These are phyloP conservation scores for Pterocarpus macrocarpus DNA, from an alignment of 306 rosid species.

Conservation along the genomic window DNA sequence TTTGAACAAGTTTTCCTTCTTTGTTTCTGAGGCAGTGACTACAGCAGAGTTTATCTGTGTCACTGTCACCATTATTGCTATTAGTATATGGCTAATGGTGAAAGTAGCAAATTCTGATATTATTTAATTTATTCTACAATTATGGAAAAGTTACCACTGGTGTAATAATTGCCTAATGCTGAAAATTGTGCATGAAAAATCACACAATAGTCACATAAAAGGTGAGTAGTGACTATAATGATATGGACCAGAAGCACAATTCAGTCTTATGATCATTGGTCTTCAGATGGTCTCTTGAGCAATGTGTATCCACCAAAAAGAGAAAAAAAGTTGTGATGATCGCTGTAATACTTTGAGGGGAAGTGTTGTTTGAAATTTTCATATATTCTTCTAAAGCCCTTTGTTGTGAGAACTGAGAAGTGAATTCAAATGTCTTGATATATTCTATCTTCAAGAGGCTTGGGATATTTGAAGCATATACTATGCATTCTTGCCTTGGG, in stretches of 20 bases:
- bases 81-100: not conserved
- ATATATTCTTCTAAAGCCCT: not conserved
- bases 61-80: not conserved
- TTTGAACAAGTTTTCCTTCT: conserved; percentile 7
- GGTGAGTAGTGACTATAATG: conserved; percentile 8
- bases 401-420: not conserved
- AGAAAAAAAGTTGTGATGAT: not conserved
- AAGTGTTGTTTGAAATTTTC: conserved; percentile 9
- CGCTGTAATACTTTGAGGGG: conserved; percentile 12
- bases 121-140: not conserved
- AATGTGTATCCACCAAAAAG: conserved; percentile 8
- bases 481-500: conserved; percentile 35
- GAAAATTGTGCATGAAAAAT: not conserved
- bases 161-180: not conserved
- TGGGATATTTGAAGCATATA: conserved; percentile 33
- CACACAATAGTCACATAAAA: conserved; percentile 1
- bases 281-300: conserved; percentile 35
- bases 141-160: not conserved
- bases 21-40: not conserved
- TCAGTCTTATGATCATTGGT: not conserved
- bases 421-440: conserved; percentile 29
- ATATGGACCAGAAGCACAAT: not conserved
- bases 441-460: conserved; percentile 15
- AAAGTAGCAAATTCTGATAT: not conserved
- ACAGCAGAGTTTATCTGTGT: not conserved